Base-by-base conservation (phyloP, 805 yeast genomes). In the Candida berthetii region DNA sequence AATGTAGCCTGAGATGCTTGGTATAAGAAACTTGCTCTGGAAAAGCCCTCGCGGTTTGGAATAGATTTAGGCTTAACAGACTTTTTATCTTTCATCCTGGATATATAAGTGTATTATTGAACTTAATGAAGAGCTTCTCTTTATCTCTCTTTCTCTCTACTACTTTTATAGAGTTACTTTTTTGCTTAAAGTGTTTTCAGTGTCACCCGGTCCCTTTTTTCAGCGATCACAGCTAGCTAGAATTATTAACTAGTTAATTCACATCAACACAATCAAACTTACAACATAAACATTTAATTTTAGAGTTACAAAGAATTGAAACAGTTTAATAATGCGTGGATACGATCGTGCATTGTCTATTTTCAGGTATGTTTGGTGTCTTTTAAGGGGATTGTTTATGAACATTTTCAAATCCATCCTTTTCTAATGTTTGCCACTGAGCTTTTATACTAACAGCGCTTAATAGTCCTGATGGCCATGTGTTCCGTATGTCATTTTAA, bases 311-410 rank as follows among this genome's bases (percentile, higher is more conserved):
- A 29, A 14, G n/a, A 14, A 10, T 29, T 29, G 7, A 15, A 8
- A 15, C 24, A 38, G n/a, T n/a, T n/a, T n/a, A n/a, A n/a, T 31
- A 36, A 91, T 91, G 99, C 87, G 96, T 75, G 98, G 99, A 48
- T 91, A 91, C 96, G 99, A 91, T 67, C 81, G 98, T 76, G 99
- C 99, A 43, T 77, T 91, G 56, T 90, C 97, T 48, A 95, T 91
- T 64, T 91, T 91, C 71, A 88, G 96, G 83, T 84, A 78, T 54
- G 90, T 79, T 32, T 34, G 22, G 14, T 4, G 11, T 16, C 8
- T 36, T 22, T 11, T 10, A 17, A 3, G 8, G n/a, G 8, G 16
- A 31, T 6, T 37, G 28, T 19, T 36, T 20, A 25, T 3, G 7
- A 29, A 7, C 11, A 29, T 7, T 29, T 29, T 22, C 25, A 22